These are phyloP conservation scores for Saccharomycopsis crataegensis DNA, from an alignment of 1,139 yeast species.

Conservation along the genomic window DNA sequence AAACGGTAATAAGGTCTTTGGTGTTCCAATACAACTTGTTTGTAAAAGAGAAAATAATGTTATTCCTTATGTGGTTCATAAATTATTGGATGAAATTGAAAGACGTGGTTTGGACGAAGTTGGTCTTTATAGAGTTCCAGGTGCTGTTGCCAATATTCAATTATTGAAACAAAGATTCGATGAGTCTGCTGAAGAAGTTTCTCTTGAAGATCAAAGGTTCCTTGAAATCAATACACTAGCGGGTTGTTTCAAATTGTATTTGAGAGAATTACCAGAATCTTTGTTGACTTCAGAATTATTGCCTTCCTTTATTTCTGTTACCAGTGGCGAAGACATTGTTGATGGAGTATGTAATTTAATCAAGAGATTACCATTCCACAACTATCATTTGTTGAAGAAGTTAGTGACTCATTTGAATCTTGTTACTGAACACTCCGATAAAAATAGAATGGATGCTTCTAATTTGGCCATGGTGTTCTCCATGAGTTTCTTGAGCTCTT, in stretches of 20 bases:
- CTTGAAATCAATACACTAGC: conserved; percentile 86
- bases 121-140: conserved; percentile 88
- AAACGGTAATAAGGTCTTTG: conserved; percentile 55
- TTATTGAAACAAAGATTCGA: conserved; percentile 70
- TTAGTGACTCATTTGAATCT: conserved; percentile 62
- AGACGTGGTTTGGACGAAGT: conserved; percentile 80
- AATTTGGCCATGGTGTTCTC: conserved; percentile 74
- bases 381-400: conserved; percentile 60
- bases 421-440: conserved; percentile 51
- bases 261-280: conserved; percentile 88
- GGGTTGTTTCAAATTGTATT: conserved; percentile 76
- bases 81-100: conserved; percentile 69
- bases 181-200: conserved; percentile 53
- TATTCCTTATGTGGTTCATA: conserved; percentile 60
- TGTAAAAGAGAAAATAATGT: conserved; percentile 61
- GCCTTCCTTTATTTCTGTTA: conserved; percentile 38
- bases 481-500: conserved; percentile 42
- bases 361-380: conserved; percentile 49
- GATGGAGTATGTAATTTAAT: conserved; percentile 40
- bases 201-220: conserved; percentile 59
- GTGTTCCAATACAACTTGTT: conserved; percentile 74
- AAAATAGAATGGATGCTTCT: conserved; percentile 71
- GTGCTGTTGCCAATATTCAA: conserved; percentile 74
- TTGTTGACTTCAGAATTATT: conserved; percentile 58
- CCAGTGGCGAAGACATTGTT: conserved; percentile 32